Evolutionary conservation across 2,329 filamentous ascomycete species (phyloP).

Genomic region (Ambrosiella beaveri): DNA sequence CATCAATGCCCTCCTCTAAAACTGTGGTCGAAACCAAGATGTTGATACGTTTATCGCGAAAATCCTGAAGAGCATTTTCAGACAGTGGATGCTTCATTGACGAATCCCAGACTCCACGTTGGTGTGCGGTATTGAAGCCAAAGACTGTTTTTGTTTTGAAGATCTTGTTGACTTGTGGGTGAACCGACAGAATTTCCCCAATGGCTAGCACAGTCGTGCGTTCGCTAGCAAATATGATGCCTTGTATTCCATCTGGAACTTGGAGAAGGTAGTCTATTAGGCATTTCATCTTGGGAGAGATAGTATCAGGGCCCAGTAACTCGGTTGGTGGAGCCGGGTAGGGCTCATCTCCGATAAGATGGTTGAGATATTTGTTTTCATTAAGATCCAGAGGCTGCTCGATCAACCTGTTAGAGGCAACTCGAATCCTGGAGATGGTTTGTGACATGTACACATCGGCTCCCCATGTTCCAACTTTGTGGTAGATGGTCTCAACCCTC

Average conservation of each 20-base stretch:
- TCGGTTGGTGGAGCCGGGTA: background rate
- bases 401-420: too few relatives aligned
- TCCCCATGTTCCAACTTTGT: too few relatives aligned
- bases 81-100: constrained; percentile 18
- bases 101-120: constrained; percentile 25
- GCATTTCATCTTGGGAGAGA: constrained; percentile 40
- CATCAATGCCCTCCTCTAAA: constrained; percentile 50
- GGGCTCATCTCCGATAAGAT: too few relatives aligned
- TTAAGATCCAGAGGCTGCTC: too few relatives aligned
- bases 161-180: constrained; percentile 28
- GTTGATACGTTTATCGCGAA: constrained; percentile 36
- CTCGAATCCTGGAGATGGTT: too few relatives aligned
- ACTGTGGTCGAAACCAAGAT: constrained; percentile 47
- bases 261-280: constrained; percentile 33
- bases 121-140: constrained; percentile 27
- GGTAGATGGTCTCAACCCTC: too few relatives aligned
- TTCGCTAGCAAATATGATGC: constrained; percentile 53
- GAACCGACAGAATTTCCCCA: constrained; percentile 34
- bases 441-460: too few relatives aligned
- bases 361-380: too few relatives aligned
- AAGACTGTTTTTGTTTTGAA: constrained; percentile 39
- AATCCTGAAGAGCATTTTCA: constrained; percentile 25
- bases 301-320: background rate
- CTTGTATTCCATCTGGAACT: constrained; percentile 20
- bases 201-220: constrained; percentile 44